Evolutionary conservation across 2,329 filamentous ascomycete genomes (phyloP), one percentile per base, ranked within the genome.

Genomic region (Penicillium brevicompactum): DNA sequence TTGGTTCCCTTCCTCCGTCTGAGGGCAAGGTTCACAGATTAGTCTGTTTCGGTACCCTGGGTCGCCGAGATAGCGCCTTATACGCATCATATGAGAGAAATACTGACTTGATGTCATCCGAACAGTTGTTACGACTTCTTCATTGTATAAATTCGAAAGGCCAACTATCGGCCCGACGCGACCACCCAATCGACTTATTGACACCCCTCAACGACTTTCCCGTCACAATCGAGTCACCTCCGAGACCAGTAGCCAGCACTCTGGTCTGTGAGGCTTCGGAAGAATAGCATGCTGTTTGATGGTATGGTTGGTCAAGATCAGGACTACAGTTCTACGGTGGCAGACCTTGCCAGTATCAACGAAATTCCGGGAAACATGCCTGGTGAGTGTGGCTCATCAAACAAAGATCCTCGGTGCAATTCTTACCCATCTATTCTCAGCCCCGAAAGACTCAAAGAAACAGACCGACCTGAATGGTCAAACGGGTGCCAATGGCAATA

Each of bases 341-440:
- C 71, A 50, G 72, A 76, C 57, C 69, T 77, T 38, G 67, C 72
- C 51, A 75, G 74, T 55, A 76, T 77, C 58, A 74, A 70, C 58
- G 74, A 77, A 64, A 61, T 74, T 46, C 70, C 74, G 44, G 68
- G 65, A 56, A 67, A 71, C 55, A 66, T 70, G 61, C 63, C 71
- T 61, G 73, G 74, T 77, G 71, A 73, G 74, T 68, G 27, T 48
- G 50, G 41, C 62, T 58, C 46, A 55, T 58, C 47, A 55, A 37
- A 51, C 42, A 55, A 37, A 51, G 40, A 46, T 27, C 46, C 50
- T 46, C 34, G 57, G 57, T 50, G 54, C 46, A 52, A 59, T 61
- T 61, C 58, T 66, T 67, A 70, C 61, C 56, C 48, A 49, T 53
- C 9, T 56, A 54, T 57, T 51, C 43, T 37, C 55, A 65, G 65